Conservation (phyloP, 495 filamentous ascomycete genomes). For the Hyaloscypha hepaticicola region DNA sequence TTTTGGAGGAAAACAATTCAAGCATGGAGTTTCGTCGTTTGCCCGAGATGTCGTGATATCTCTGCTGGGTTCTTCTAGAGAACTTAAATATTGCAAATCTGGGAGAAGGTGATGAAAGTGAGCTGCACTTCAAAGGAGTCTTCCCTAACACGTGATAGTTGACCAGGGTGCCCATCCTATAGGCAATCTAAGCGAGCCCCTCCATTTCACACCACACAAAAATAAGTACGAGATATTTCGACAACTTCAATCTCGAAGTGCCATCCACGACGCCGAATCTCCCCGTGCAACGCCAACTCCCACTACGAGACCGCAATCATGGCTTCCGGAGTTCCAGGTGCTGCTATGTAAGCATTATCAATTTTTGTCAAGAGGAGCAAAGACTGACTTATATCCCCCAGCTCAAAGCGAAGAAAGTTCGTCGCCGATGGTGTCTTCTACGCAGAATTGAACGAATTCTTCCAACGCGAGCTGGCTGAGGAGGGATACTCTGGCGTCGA, state of each 20-base stretch:
- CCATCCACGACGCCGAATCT: slow-evolving; percentile 27
- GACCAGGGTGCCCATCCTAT: background rate
- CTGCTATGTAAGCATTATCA: slow-evolving; percentile 48
- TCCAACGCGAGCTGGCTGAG: slow-evolving; percentile 99
- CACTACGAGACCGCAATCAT: slow-evolving; percentile 45
- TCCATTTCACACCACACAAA: slow-evolving; percentile 10
- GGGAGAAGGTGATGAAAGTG: background rate
- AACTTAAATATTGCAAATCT: background rate
- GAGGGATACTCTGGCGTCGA: slow-evolving; percentile 99
- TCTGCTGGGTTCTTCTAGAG: background rate
- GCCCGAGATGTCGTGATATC: background rate
- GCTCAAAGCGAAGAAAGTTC: slow-evolving; percentile 99
- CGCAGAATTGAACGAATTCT: slow-evolving; percentile 99
- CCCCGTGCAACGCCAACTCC: slow-evolving; percentile 30
- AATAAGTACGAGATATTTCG: slow-evolving; percentile 2
- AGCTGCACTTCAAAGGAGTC: background rate
- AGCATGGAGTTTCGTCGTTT: background rate
- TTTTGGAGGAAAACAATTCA: background rate
- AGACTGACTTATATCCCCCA: slow-evolving; percentile 31
- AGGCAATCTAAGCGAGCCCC: slow-evolving; percentile 8
- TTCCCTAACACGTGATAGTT: background rate
- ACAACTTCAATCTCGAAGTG: slow-evolving; percentile 4
- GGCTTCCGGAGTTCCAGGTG: slow-evolving; percentile 62
- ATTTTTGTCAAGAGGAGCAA: background rate
- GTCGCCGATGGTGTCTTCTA: slow-evolving; percentile 99